Evolutionary conservation across 345 rosid species (phyloP), one percentile per base, ranked within the genome.

Genomic region (Hibiscus trionum): DNA sequence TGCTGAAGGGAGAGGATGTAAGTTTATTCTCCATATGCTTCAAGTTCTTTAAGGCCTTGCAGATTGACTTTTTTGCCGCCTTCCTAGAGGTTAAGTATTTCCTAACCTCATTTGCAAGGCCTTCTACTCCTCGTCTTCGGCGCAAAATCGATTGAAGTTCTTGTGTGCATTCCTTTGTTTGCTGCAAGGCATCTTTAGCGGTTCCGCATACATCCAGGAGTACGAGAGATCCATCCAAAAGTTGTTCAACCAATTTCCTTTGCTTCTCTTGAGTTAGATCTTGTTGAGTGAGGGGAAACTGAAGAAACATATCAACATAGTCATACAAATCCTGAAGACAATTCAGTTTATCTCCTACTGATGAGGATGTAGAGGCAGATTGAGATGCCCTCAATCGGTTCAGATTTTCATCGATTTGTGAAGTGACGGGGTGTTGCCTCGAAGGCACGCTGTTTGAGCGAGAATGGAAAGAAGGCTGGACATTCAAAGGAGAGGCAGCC

Each of bases 401-500:
- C 52, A 83, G 16, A 8, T 79, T 76, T 61, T 79, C 80, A 35
- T 80, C 72, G 10, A 84, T 42, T 68, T 82, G 42, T 42, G 86
- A 74, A 6, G 71, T 47, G 11, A 82, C 49, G 33, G 84, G 85
- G 72, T 88, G 88, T 42, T 77, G 75, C 46, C 76, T 80, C 2
- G 80, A 74, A 12, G 84, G 89, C 58, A 78, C 73, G 73, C 86
- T 84, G 73, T 83, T 80, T 1, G 91, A 87, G 2, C 91, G 80
- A 70, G 71, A 10, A 61, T 85, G 91, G 75, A 10, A 80, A 58
- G 79, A 76, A 71, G 76, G 24, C 6, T 65, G 69, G 17, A 59
- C 33, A 12, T 59, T 59, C 63, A 12, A 59, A 59, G 63, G 35
- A 61, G 53, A 11, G 4, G 24, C 57, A 26, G 80, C 76, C 88